Base-by-base conservation (phyloP, 2,329 filamentous ascomycete species). In the Trichocomaceae sp. region DNA sequence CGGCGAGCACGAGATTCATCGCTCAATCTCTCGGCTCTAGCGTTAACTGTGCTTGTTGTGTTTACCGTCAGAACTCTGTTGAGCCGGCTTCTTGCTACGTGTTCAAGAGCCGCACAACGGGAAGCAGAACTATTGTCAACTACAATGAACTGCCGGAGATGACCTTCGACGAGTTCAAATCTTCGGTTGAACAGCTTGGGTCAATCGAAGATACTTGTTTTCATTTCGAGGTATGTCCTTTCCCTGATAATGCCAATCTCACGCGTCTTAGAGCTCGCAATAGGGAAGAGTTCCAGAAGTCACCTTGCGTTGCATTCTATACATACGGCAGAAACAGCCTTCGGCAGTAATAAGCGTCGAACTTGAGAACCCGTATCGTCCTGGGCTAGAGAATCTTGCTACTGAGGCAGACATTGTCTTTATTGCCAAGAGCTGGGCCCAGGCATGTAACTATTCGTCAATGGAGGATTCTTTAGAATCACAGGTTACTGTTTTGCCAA, bases 11-110 rank as follows among this genome's bases (percentile, higher is more conserved):
- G 1, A 65, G 67, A 45, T 75, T 77, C 57, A 79, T 89, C 51
- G 63, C 72, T 23, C 68, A 72, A 3, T 86, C 82, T 0, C 80
- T 88, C 59, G 76, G 74, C 5, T 62, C 68, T 2, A 48, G 56
- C 1, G 73, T 86, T 19, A 69, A 78, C 57, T 71, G 86, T 41
- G 63, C 70, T 22, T 72, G 75, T 61, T 86, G 84, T 64, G 75
- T 89, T 42, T 85, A 82, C 64, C 79, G 85, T 1, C 68, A 78
- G 7, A 74, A 71, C 19, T 71, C 77, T 59, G 62, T 68, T 5
- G 78, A 84, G 59, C 77, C 85, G 1, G 84, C 85, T 2, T 85
- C 83, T 56, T 83, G 84, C 68, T 88, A 86, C 70, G 83, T 89
- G 58, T 77, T 89, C 56, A 81, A 82, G 59, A 86, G 82, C 64